Percentiles rank a stretch among this genome's conserved stretches.
These are phyloP conservation scores for Gnaphalium uliginosum DNA, from an alignment of 129 eudicot species.

Conservation along the genomic window DNA sequence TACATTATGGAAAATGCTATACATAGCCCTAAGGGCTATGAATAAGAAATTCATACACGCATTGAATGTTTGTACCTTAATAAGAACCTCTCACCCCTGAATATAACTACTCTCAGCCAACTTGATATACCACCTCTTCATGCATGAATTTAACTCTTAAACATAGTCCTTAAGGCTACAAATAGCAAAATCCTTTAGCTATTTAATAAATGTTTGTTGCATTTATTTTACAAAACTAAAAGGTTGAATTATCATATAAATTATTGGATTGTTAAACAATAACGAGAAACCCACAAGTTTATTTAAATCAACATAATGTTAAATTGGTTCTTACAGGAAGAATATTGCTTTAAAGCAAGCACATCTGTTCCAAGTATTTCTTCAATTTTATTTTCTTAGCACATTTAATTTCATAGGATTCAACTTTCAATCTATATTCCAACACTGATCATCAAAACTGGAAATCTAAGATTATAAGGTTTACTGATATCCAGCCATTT, in stretches of 20 bases:
- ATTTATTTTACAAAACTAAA: no score
- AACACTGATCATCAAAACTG: background rate
- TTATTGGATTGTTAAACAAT: background rate
- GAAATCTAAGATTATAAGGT: background rate
- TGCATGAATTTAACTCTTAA: no score
- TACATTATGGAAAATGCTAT: no score
- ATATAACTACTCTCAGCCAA: no score
- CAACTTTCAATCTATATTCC: background rate
- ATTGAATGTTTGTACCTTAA: no score
- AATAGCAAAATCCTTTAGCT: no score
- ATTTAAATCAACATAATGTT: background rate
- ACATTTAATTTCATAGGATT: background rate
- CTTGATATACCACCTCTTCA: no score
- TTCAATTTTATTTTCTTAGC: background rate
- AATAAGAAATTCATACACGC: no score
- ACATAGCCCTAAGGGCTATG: no score
- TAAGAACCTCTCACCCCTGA: no score
- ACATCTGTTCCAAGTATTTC: background rate
- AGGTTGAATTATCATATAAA: background rate
- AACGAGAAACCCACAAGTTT: background rate
- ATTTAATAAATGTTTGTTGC: no score
- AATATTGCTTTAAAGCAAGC: background rate
- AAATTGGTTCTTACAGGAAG: background rate
- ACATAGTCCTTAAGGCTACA: no score
- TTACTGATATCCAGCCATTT: background rate